Conservation (phyloP, 768 basidiomycete genomes). For the Leccinum olivaceopallidum region DNA sequence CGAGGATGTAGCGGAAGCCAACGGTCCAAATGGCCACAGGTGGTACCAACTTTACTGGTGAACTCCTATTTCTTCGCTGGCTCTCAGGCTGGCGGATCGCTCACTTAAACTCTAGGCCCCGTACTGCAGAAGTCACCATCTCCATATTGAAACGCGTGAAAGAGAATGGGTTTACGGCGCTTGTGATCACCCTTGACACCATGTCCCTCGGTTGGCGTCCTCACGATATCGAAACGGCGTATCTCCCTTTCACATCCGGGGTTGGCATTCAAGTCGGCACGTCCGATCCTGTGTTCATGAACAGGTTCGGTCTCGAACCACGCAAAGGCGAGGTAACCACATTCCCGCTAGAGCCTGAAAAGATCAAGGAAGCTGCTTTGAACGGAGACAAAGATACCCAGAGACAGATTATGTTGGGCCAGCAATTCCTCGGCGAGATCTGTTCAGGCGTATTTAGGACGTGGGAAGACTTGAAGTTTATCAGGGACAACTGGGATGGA, state of each 20-base stretch:
- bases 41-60: slow-evolving; percentile 88
- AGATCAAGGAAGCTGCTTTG: slow-evolving; percentile 40
- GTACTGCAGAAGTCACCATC: slow-evolving; percentile 54
- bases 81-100: not conserved
- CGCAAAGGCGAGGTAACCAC: slow-evolving; percentile 38
- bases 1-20: slow-evolving; percentile 75
- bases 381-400: slow-evolving; percentile 50
- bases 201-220: slow-evolving; percentile 75
- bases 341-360: slow-evolving; percentile 62
- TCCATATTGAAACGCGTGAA: slow-evolving; percentile 70
- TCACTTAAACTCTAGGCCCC: slow-evolving; percentile 48
- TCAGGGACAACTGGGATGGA: slow-evolving; percentile 76
- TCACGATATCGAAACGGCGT: slow-evolving; percentile 65
- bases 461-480: slow-evolving; percentile 72
- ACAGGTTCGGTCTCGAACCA: slow-evolving; percentile 45
- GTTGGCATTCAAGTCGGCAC: slow-evolving; percentile 65
- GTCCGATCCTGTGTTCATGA: slow-evolving; percentile 82
- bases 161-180: slow-evolving; percentile 61
- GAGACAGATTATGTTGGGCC: slow-evolving; percentile 46
- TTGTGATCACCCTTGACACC: slow-evolving; percentile 81
- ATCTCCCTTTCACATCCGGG: slow-evolving; percentile 67
- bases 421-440: slow-evolving; percentile 61
- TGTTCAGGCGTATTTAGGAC: slow-evolving; percentile 62
- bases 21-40: slow-evolving; percentile 57
- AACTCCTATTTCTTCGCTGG: slow-evolving; percentile 5